A percentile compares a stretch with the other conserved stretches of the same genome.
phyloP scores from a whole-genome alignment of 176 grass and related monocot genomes.

The Avena eriantha region DNA sequence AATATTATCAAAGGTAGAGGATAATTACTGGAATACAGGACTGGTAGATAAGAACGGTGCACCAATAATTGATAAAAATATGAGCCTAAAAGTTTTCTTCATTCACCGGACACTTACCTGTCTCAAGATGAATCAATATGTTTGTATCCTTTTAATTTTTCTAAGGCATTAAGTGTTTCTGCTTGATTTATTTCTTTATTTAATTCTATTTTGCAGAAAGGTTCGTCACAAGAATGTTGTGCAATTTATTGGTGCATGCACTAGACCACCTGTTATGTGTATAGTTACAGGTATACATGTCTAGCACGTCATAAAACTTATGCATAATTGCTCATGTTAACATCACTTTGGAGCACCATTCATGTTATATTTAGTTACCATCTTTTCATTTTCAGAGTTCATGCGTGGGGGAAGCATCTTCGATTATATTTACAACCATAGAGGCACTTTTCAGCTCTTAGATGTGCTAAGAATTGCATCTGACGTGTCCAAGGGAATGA shows the following conservation, averaged over 20 bases:
- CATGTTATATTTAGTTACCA: conserved; percentile 32
- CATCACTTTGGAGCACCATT: conserved; percentile 18
- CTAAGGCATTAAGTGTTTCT: conserved; percentile 8
- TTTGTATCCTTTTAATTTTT: background rate
- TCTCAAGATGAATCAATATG: conserved; percentile 13
- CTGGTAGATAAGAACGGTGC: background rate
- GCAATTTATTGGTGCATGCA: conserved; percentile 97
- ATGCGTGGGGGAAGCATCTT: conserved; percentile 95
- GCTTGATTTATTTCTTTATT: conserved; percentile 38
- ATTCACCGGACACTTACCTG: background rate
- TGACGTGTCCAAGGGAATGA: conserved; percentile 99
- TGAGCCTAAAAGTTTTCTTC: conserved; percentile 2
- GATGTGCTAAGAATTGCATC: conserved; percentile 84
- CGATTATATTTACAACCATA: conserved; percentile 81
- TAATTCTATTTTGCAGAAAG: conserved; percentile 67
- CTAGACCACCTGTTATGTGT: conserved; percentile 85
- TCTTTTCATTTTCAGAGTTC: conserved; percentile 69
- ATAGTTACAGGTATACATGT: conserved; percentile 84
- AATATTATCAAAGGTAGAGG: background rate
- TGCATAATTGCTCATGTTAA: background rate
- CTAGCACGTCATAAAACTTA: background rate
- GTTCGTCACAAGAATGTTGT: conserved; percentile 99
- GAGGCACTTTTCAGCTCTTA: conserved; percentile 69
- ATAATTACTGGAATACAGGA: conserved; percentile 16
- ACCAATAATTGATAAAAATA: background rate